These are phyloP conservation scores for Hypoxylon crocopeplum DNA, from an alignment of 495 filamentous ascomycete genomes.

Conservation along the genomic window DNA sequence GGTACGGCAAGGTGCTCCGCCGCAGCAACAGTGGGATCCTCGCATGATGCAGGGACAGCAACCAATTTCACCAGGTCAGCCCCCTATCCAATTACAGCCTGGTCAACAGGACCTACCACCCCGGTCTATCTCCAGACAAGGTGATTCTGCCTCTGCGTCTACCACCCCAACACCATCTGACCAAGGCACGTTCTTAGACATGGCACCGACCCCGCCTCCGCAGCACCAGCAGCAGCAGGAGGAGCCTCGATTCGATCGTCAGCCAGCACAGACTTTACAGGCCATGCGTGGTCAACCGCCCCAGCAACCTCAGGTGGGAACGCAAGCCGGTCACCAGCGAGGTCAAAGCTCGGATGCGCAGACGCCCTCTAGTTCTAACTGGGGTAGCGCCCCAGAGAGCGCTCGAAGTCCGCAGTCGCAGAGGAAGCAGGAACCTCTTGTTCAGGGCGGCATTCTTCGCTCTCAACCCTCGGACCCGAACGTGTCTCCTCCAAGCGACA, in stretches of 20 bases:
- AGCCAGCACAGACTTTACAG: neutral
- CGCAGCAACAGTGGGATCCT: slow-evolving; percentile 32
- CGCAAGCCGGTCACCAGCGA: slow-evolving; percentile 1
- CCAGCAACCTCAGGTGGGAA: slow-evolving; percentile 4
- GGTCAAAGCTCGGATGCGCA: slow-evolving; percentile 6
- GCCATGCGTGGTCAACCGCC: neutral
- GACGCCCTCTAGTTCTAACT: slow-evolving; percentile 31
- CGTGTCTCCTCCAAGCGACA: slow-evolving; percentile 21
- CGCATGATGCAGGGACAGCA: slow-evolving; percentile 13
- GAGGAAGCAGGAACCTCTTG: neutral
- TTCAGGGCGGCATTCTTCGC: neutral
- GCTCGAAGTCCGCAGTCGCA: slow-evolving; percentile 1
- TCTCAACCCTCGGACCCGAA: slow-evolving; percentile 17
- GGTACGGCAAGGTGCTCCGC: slow-evolving; percentile 4
- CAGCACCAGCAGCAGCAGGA: neutral
- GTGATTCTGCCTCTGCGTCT: slow-evolving; percentile 11
- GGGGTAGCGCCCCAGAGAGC: slow-evolving; percentile 33
- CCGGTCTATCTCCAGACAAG: slow-evolving; percentile 13
- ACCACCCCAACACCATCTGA: slow-evolving; percentile 26
- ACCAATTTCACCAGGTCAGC: slow-evolving; percentile 7
- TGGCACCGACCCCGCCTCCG: slow-evolving; percentile 28
- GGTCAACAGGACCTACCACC: slow-evolving; percentile 6
- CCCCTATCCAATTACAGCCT: slow-evolving; percentile 5
- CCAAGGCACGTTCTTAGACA: slow-evolving; percentile 33
- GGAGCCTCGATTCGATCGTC: slow-evolving; percentile 6